Base-by-base conservation (phyloP, 2,329 filamentous ascomycete species). In the Claviceps sp. region DNA sequence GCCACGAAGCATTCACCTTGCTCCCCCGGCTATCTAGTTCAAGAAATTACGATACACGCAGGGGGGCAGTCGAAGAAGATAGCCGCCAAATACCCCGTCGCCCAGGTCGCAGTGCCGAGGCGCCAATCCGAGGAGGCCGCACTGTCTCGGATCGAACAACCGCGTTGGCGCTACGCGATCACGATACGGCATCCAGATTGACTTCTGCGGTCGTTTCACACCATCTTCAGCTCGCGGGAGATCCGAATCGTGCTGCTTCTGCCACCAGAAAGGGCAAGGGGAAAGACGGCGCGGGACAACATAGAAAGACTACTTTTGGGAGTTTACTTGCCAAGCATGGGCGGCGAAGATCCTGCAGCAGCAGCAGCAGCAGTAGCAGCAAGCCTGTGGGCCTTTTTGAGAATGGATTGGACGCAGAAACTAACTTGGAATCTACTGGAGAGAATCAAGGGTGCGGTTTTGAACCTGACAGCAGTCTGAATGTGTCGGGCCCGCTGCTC, bases 1-100 rank as follows among this genome's bases (percentile, higher is more conserved):
- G 52, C 24, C 52, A 57, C 37, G 56, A 57, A 24, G 55, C 58
- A 9, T 56, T 56, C 24, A 62, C 60, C 1, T 50, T 62, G 4
- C 54, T 61, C 6, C 58, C 60, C 16, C 51, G 51, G 22, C 22
- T 57, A 13, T 22, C 41, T 14, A 38, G 38, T 5, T 42, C 26
- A 24, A 26, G 13, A 7, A 37, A 14, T 9, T 22, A 18, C 37
- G 24, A 40, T 11, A n/a, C 43, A 37, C 20, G 13, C 7, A 22
- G 11, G 30, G 30, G 9, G 9, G 37, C 26, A 42, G 14, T 6
- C 6, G 2, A n/a, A n/a, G 2, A 24, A 13, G 14, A 5, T 34
- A 9, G 30, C 18, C 34, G 30, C 18, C 34, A 45, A 24, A n/a
- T 5, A 5, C 2, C 20, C 8, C 18, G 18, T 18, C 18, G 9